Evolutionary conservation across 371 early-diverging fungal genomes (phyloP), one percentile per base, ranked within the genome.

Genomic region (Mortierella sp.): DNA sequence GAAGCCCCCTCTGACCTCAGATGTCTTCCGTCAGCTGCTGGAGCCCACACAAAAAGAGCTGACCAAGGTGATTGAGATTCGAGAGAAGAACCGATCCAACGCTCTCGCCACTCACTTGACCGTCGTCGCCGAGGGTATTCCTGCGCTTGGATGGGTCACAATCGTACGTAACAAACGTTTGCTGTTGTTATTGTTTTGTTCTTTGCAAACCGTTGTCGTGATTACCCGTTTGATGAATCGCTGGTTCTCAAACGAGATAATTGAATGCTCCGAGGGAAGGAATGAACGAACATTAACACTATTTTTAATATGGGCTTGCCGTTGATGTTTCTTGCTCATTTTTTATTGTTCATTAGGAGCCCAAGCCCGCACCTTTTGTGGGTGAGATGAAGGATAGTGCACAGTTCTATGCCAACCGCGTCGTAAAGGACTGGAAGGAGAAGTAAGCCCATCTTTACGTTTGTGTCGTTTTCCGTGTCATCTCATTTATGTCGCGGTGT

Each of bases 61-160:
- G 40, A 88, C 87, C 74, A 88, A 90, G 74, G 90, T 95, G 74
- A 88, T 92, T 69, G 92, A 91, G 44, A 72, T 97, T 72, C 91
- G 93, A 70, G 97, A 98, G 74, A 89, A 90, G 69, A 96, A 96
- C 87, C 90, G 98, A 21, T 90, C 94, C 51, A 91, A 92, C 43
- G 92, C 94, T 28, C 79, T 93, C 21, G 95, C 94, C 82, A 96
- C 94, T 87, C 96, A 98, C 82, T 88, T 99, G 78, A 93, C 95
- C 44, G 89, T 94, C 14, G 95, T 99, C 11, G 94, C 95, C 50
- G 98, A 98, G 81, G 98, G 98, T 85, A 92, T 96, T 61, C 92
- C 95, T 46, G 98, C 97, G 44, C 91, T 98, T 57, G 97, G 97
- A 37, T 99, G 99, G 99, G 96, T 98, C 37, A 93, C 94, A 9